These are phyloP conservation scores for Dendrobium officinale DNA, from an alignment of 106 monocot species.

Conservation along the genomic window DNA sequence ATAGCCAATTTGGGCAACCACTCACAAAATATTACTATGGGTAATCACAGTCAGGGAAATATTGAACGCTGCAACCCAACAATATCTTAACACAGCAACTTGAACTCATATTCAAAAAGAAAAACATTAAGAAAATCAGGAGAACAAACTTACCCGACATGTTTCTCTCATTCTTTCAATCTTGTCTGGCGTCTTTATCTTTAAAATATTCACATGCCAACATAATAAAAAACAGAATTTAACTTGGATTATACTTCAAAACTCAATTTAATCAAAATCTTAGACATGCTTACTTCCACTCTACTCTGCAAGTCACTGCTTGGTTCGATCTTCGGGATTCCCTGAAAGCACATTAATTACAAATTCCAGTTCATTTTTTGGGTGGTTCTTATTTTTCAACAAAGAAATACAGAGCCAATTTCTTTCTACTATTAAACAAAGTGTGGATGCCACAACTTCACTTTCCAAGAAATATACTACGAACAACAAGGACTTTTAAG, in stretches of 20 bases:
- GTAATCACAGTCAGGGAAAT: background rate
- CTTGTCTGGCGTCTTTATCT: conserved; percentile 93
- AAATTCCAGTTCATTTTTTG: background rate
- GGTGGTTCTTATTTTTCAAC: background rate
- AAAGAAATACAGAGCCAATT: background rate
- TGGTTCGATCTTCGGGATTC: conserved; percentile 92
- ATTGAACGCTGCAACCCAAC: background rate
- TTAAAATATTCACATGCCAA: conserved; percentile 9
- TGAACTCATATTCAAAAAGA: background rate
- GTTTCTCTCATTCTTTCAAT: conserved; percentile 96
- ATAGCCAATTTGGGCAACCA: background rate
- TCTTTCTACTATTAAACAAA: background rate
- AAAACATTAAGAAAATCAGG: background rate
- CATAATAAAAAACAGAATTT: background rate
- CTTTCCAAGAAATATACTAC: background rate
- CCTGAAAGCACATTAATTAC: conserved; percentile 34
- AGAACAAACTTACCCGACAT: conserved; percentile 73
- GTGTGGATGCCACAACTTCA: background rate
- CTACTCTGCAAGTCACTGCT: conserved; percentile 77
- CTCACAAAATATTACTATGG: background rate
- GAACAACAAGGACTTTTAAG: no score
- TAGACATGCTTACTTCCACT: conserved; percentile 62
- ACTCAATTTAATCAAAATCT: background rate
- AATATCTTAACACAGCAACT: background rate
- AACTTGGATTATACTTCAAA: background rate